Evolutionary conservation across 208 protist genomes (phyloP), one percentile per base, ranked within the genome.

Genomic region (Acanthamoeba sp.): DNA sequence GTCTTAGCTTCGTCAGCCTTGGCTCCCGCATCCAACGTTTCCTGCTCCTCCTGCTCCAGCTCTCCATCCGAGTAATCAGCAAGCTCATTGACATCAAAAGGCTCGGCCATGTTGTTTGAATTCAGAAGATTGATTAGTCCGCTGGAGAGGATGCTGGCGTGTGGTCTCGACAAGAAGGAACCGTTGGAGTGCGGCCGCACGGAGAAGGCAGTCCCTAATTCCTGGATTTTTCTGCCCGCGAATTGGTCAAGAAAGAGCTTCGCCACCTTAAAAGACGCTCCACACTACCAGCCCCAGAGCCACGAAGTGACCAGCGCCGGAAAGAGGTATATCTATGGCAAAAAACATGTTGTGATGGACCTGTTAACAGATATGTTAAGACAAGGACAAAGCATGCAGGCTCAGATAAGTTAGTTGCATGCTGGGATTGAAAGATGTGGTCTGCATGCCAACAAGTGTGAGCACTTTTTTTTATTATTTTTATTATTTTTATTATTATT

Each of bases 1-100:
- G 40, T 88, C 50, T 52, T 88, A 45, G 80, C 40, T 6, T 88
- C 80, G 9, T 88, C 80, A 6, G 80, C 27, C 45, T 52, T 88
- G 71, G 71, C 71, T 24, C 71, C 71, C 71, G 71, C 38, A 16
- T 80, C 71, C n/a, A 80, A 29, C 38, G 71, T 29, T 20, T 80
- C 71, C 71, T 40, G 71, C 24, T 80, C 71, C 36, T 80, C 71
- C 16, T 80, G 32, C 45, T 88, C 80, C 40, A 88, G 45, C 40
- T 88, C 80, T 34, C 50, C 80, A 52, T 88, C 80, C 9, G 40
- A 52, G 80, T 88, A 88, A 62, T 88, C 80, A 38, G 50, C 80
- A 88, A 88, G 80, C 45, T 88, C 80, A 22, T 52, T 64, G 29
- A 62, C 50, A 45, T 88, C 80, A 27, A 64, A 52, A 55, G 50